Evolutionary conservation across 2,329 filamentous ascomycete genomes (phyloP).

Genomic region (Xylaria polymorpha): DNA sequence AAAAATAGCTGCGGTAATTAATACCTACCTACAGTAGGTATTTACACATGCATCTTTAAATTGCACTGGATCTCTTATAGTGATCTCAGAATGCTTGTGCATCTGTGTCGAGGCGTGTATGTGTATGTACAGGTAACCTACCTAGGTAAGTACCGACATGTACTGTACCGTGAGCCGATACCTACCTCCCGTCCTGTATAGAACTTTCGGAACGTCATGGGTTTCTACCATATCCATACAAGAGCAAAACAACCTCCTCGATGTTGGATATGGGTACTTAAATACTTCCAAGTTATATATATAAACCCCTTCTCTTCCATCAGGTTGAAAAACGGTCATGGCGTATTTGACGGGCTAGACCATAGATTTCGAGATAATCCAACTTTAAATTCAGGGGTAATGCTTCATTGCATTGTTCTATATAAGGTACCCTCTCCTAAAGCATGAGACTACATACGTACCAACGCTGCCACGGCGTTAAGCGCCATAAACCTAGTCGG

Average conservation of each 20-base stretch:
- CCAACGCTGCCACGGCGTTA: neutral
- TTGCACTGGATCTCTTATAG: neutral
- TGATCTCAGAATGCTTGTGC: too few species aligned
- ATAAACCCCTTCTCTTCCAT: neutral
- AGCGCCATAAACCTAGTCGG: neutral
- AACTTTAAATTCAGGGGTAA: slow-evolving; percentile 6
- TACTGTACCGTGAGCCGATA: neutral
- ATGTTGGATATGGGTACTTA: neutral
- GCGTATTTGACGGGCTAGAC: neutral
- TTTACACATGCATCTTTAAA: neutral
- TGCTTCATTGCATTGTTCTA: neutral
- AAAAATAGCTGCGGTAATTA: neutral
- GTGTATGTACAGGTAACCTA: too few species aligned
- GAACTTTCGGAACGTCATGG: neutral
- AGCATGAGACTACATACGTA: neutral
- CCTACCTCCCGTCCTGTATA: neutral
- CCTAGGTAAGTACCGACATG: too few species aligned
- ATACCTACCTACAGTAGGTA: too few species aligned
- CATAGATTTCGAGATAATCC: neutral
- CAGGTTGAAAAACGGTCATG: neutral
- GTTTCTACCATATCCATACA: neutral
- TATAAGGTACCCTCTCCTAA: neutral
- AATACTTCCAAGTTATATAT: neutral
- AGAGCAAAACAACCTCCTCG: neutral
- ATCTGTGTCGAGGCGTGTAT: neutral